These are phyloP conservation scores for Chlorella vulgaris DNA, from an alignment of 139 green algal species.

Conservation along the genomic window DNA sequence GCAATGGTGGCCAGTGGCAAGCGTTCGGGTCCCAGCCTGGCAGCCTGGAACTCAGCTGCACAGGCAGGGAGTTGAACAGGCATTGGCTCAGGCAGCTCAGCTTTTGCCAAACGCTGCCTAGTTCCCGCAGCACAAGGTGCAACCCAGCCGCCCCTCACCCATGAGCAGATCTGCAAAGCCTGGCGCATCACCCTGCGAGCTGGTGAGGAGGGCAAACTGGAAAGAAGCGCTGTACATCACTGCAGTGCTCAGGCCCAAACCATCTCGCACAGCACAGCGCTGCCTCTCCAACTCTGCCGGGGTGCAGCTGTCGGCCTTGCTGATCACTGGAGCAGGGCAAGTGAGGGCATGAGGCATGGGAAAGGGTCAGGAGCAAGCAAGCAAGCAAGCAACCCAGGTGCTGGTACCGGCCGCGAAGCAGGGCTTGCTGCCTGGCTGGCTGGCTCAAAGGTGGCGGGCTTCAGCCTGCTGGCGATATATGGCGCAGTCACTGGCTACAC, in stretches of 20 bases:
- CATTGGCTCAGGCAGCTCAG: not conserved
- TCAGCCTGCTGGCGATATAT: not conserved
- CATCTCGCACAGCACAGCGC: not conserved
- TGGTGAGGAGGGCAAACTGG: no score
- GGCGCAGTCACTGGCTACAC: not conserved
- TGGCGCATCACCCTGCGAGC: no score
- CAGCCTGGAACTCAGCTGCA: not conserved
- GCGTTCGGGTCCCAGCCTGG: not conserved
- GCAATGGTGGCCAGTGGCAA: not conserved
- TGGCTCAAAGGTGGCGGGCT: no score
- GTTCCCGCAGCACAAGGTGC: no score
- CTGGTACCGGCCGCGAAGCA: no score
- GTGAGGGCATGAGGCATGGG: no score
- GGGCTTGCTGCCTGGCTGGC: no score
- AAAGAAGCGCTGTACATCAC: not conserved
- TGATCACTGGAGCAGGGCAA: not conserved
- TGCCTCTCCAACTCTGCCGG: not conserved
- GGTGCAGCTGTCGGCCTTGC: not conserved
- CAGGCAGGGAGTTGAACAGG: not conserved
- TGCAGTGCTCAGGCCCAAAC: not conserved
- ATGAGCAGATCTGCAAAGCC: no score
- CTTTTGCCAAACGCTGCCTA: not conserved
- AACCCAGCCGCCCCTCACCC: no score
- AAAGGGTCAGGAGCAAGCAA: no score
- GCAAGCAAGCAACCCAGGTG: no score